Percentiles rank a stretch among this genome's conserved stretches.
Conservation (phyloP, 306 rosid species). For the Urtica urens region DNA sequence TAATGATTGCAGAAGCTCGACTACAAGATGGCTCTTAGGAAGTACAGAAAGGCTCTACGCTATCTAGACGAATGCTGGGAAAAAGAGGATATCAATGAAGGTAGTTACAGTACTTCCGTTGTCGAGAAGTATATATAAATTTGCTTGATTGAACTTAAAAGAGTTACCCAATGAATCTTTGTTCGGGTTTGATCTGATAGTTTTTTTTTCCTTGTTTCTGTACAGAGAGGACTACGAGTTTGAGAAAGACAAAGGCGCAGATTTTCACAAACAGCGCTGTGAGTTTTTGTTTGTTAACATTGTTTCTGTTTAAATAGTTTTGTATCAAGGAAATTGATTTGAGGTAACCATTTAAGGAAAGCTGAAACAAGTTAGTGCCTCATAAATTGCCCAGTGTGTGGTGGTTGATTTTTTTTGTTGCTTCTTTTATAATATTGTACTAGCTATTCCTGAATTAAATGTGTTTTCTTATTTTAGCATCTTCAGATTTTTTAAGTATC, state of each 20-base stretch:
- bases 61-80: constrained; percentile 93
- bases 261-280: constrained; percentile 89
- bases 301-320: not conserved
- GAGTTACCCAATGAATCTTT: constrained; percentile 3
- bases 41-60: constrained; percentile 72
- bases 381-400: not conserved
- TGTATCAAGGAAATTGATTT: not conserved
- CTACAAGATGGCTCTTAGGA: constrained; percentile 65
- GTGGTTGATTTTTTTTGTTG: not conserved
- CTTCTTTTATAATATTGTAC: not conserved
- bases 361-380: too few relatives aligned
- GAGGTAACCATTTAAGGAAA: not conserved
- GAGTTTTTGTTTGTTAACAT: constrained; percentile 22
- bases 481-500: not conserved
- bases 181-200: not conserved
- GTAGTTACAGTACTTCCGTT: constrained; percentile 16
- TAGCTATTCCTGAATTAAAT: not conserved
- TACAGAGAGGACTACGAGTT: constrained; percentile 54
- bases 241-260: constrained; percentile 85
- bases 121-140: too few relatives aligned
- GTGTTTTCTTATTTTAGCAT: not conserved
- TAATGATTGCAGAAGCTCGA: constrained; percentile 56
- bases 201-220: constrained; percentile 11
- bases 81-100: constrained; percentile 81
- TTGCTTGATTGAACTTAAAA: constrained; percentile 2